These are phyloP conservation scores for Colletotrichum salicis DNA, from an alignment of 2,329 filamentous ascomycete genomes.

Conservation along the genomic window DNA sequence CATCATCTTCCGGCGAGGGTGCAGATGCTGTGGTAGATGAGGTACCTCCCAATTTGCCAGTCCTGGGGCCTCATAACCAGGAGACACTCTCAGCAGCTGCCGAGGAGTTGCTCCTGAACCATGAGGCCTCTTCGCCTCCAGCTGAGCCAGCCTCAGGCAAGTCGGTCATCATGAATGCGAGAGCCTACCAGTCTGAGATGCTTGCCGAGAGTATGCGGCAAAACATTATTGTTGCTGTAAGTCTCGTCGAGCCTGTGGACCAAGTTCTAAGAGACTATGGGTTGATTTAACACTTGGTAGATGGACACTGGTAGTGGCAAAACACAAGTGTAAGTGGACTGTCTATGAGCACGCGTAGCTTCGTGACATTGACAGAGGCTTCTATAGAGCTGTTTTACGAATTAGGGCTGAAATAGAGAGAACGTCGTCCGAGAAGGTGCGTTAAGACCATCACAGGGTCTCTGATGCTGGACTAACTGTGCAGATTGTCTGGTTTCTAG, in stretches of 20 bases:
- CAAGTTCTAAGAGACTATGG: neutral
- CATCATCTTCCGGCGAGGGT: conserved; percentile 16
- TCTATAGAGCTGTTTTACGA: conserved; percentile 70
- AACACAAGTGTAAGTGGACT: conserved; percentile 73
- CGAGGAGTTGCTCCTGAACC: conserved; percentile 25
- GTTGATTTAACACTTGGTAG: conserved; percentile 49
- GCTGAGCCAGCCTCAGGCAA: conserved; percentile 19
- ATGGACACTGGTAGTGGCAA: conserved; percentile 87
- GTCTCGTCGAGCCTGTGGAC: conserved; percentile 36
- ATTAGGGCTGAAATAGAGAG: conserved; percentile 73
- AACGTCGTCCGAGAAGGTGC: conserved; percentile 64
- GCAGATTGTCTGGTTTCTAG: conserved; percentile 77
- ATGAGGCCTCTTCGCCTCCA: conserved; percentile 22
- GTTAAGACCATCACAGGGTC: conserved; percentile 7
- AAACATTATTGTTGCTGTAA: conserved; percentile 78
- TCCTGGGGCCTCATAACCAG: conserved; percentile 22
- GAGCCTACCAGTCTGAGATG: conserved; percentile 83
- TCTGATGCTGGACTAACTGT: neutral
- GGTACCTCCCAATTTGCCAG: neutral
- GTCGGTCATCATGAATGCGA: conserved; percentile 51
- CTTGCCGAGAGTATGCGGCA: conserved; percentile 72
- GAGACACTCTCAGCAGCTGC: conserved; percentile 9
- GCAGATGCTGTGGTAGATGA: conserved; percentile 11
- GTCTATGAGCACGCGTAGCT: neutral
- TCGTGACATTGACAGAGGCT: conserved; percentile 36